Evolutionary conservation across 1,284 basidiomycete genomes (phyloP).

Genomic region (Austroboletus novae-zelandiae): DNA sequence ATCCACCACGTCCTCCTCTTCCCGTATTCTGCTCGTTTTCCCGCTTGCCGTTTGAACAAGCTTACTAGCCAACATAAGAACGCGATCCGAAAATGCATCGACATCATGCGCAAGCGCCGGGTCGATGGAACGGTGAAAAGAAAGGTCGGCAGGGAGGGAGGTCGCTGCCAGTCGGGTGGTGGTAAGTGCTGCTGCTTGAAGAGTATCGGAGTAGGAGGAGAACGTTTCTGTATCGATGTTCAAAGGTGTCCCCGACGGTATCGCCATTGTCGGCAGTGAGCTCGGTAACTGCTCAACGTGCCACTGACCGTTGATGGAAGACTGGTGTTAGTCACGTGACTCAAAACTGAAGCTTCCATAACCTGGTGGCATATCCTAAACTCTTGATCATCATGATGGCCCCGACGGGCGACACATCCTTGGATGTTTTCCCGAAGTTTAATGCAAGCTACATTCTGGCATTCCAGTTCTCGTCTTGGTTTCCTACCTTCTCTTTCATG

Average conservation of each 20-base stretch:
- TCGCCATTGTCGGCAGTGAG: constrained; percentile 12
- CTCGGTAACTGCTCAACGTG: background rate
- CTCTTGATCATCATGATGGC: background rate
- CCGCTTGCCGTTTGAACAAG: constrained; percentile 55
- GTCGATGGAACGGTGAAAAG: constrained; percentile 86
- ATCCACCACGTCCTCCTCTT: constrained; percentile 80
- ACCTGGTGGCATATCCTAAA: background rate
- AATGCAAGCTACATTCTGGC: constrained; percentile 51
- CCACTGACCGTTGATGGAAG: background rate
- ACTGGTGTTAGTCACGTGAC: constrained; percentile 7
- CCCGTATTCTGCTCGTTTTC: constrained; percentile 47
- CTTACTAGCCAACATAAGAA: constrained; percentile 62
- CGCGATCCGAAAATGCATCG: constrained; percentile 58
- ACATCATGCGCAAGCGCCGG: constrained; percentile 63
- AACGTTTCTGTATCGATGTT: constrained; percentile 30
- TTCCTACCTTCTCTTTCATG: constrained; percentile 66
- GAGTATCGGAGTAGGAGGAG: constrained; percentile 42
- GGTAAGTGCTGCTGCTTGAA: constrained; percentile 59
- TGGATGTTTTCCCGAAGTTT: constrained; percentile 18
- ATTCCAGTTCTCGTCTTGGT: constrained; percentile 90
- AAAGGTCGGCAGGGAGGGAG: constrained; percentile 64
- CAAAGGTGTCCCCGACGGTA: constrained; percentile 4
- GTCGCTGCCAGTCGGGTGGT: constrained; percentile 56
- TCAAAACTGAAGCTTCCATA: background rate
- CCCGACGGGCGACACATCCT: background rate